A percentile compares a stretch with the other conserved stretches of the same genome.
These are phyloP conservation scores for Penicillium glabrum DNA, from an alignment of 2,329 filamentous ascomycete genomes.

Conservation along the genomic window DNA sequence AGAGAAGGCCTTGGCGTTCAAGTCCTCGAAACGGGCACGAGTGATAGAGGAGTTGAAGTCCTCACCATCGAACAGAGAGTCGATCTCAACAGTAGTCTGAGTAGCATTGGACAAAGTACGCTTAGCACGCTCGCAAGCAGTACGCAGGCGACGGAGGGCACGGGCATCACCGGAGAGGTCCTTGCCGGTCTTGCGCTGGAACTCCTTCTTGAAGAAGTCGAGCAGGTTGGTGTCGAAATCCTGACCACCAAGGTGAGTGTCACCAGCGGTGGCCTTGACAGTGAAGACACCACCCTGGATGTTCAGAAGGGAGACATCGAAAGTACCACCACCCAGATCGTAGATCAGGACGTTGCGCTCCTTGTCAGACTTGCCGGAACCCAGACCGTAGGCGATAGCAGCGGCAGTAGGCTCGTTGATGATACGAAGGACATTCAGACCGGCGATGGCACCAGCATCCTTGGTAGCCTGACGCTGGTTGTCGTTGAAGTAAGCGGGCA, in stretches of 20 bases:
- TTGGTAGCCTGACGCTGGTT: constrained; percentile 99
- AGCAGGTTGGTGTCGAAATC: constrained; percentile 97
- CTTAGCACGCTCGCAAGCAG: constrained; percentile 99
- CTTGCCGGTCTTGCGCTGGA: constrained; percentile 77
- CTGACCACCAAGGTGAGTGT: constrained; percentile 92
- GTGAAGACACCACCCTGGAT: constrained; percentile 99
- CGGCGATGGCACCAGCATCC: constrained; percentile 96
- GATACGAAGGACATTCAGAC: constrained; percentile 98
- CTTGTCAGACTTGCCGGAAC: constrained; percentile 90
- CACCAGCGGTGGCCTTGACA: constrained; percentile 96
- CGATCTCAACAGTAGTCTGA: constrained; percentile 97
- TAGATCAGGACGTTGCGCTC: constrained; percentile 99
- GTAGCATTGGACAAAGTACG: constrained; percentile 96
- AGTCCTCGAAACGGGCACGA: constrained; percentile 97
- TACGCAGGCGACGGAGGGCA: constrained; percentile 92
- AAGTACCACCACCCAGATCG: constrained; percentile 99
- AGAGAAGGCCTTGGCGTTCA: constrained; percentile 93
- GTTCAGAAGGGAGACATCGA: constrained; percentile 98
- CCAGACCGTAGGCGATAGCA: constrained; percentile 97
- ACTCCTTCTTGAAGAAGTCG: constrained; percentile 96
- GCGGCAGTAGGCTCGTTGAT: constrained; percentile 99
- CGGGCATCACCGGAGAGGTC: constrained; percentile 80
- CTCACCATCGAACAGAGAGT: constrained; percentile 96
- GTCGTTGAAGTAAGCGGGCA: constrained; percentile 99
- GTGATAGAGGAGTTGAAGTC: constrained; percentile 98